Conservation (phyloP, 2,329 filamentous ascomycete genomes). For the Teratosphaeria destructans region DNA sequence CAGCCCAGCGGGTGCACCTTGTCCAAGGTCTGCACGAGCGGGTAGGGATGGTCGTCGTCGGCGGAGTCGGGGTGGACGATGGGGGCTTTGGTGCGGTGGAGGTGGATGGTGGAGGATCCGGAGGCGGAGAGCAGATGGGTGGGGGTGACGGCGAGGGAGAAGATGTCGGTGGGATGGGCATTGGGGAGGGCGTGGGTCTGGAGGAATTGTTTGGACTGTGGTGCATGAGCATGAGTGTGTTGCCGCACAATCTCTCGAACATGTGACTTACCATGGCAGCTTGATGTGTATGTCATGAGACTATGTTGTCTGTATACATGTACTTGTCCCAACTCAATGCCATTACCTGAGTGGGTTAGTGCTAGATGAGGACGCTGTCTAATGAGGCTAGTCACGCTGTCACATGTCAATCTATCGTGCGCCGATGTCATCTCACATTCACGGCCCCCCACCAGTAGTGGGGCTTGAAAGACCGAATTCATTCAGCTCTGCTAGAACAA, state of each 20-base stretch:
- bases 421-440: not conserved
- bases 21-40: slow-evolving; percentile 67
- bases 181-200: slow-evolving; percentile 83
- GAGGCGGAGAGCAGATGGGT: slow-evolving; percentile 64
- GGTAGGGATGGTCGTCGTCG: slow-evolving; percentile 46
- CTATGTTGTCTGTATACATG: no score
- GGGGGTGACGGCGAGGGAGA: slow-evolving; percentile 27
- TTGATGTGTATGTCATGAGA: no score
- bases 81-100: slow-evolving; percentile 57
- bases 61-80: slow-evolving; percentile 30
- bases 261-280: not conserved
- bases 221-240: not conserved
- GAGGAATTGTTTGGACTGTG: slow-evolving; percentile 83
- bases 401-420: not conserved
- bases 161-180: slow-evolving; percentile 28
- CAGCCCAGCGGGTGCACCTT: slow-evolving; percentile 79
- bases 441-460: not conserved
- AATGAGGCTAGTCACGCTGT: no score
- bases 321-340: no score
- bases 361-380: no score
- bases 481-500: not conserved
- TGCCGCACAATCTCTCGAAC: not conserved
- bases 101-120: slow-evolving; percentile 68
- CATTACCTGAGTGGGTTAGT: no score
- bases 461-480: not conserved